Percentiles rank a stretch among this genome's conserved stretches.
These are phyloP conservation scores for Hyphodiscus sp. DNA, from an alignment of 2,329 filamentous ascomycete genomes.

Conservation along the genomic window DNA sequence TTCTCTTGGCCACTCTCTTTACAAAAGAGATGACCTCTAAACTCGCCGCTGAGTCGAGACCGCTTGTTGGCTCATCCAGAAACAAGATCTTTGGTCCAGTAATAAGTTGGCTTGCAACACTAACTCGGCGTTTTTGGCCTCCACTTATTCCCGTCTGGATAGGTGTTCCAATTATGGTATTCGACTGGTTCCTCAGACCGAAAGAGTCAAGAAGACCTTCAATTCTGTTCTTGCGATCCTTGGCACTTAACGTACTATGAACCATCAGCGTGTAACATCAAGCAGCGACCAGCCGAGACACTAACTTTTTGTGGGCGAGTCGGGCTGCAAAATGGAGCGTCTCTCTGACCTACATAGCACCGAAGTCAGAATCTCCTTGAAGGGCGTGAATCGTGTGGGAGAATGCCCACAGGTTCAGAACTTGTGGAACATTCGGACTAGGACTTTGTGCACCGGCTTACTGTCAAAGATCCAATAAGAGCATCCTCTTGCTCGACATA, in stretches of 20 bases:
- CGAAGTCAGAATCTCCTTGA: no score
- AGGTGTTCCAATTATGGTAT: conserved; percentile 73
- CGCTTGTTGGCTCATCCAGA: conserved; percentile 81
- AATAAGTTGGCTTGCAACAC: conserved; percentile 74
- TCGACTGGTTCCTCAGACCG: conserved; percentile 61
- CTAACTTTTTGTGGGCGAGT: conserved; percentile 51
- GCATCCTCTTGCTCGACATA: conserved; percentile 90
- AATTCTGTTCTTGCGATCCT: conserved; percentile 56
- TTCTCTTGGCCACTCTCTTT: conserved; percentile 20
- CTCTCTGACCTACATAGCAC: conserved; percentile 46
- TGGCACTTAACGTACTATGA: conserved; percentile 35
- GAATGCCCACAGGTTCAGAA: no score
- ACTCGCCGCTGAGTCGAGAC: conserved; percentile 61
- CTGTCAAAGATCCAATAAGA: conserved; percentile 72
- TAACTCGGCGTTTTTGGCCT: conserved; percentile 75
- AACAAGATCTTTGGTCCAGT: conserved; percentile 58
- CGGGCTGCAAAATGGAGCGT: conserved; percentile 73
- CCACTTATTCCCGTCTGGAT: conserved; percentile 79
- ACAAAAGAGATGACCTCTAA: conserved; percentile 66
- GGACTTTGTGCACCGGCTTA: no score
- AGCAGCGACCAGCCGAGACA: neutral
- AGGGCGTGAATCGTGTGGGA: no score
- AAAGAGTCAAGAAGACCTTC: conserved; percentile 64
- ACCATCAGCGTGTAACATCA: neutral
- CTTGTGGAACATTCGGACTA: no score